These are phyloP conservation scores for Pelargonium australe DNA, from an alignment of 441 rosid genomes.

Conservation along the genomic window DNA sequence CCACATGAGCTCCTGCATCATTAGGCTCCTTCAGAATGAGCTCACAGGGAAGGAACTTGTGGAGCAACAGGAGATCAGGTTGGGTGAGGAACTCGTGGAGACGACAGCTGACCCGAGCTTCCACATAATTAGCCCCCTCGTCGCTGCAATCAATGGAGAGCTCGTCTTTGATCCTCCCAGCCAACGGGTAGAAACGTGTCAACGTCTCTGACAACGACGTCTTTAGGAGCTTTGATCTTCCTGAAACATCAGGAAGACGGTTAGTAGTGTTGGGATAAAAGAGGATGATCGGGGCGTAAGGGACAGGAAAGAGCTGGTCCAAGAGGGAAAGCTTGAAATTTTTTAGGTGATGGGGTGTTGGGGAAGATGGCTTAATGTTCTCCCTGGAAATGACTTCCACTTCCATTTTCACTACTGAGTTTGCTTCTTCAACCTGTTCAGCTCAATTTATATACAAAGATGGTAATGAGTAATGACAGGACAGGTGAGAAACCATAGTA, in stretches of 20 bases:
- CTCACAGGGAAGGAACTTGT: conserved; percentile 34
- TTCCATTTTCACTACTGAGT: neutral
- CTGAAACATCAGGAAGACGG: no score
- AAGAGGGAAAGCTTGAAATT: neutral
- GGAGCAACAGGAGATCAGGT: conserved; percentile 27
- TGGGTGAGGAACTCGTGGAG: conserved; percentile 23
- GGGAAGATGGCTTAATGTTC: neutral
- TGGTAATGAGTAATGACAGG: no score
- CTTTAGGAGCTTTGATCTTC: no score
- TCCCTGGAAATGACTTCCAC: neutral
- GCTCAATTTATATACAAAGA: no score
- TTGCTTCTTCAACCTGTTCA: neutral
- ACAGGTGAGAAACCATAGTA: no score
- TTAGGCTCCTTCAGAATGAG: conserved; percentile 5
- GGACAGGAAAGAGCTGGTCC: neutral
- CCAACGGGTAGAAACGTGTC: conserved; percentile 39
- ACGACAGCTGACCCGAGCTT: conserved; percentile 27
- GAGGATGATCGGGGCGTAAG: neutral
- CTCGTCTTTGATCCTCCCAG: conserved; percentile 40
- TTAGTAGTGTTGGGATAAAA: neutral
- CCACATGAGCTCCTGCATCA: conserved; percentile 24
- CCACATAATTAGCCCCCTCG: conserved; percentile 36
- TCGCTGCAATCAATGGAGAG: conserved; percentile 43
- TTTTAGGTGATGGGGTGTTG: neutral
- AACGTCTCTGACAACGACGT: conserved; percentile 30